Evolutionary conservation across 768 basidiomycete species (phyloP), one percentile per base, ranked within the genome.

Genomic region (Tremella yokohamensis): DNA sequence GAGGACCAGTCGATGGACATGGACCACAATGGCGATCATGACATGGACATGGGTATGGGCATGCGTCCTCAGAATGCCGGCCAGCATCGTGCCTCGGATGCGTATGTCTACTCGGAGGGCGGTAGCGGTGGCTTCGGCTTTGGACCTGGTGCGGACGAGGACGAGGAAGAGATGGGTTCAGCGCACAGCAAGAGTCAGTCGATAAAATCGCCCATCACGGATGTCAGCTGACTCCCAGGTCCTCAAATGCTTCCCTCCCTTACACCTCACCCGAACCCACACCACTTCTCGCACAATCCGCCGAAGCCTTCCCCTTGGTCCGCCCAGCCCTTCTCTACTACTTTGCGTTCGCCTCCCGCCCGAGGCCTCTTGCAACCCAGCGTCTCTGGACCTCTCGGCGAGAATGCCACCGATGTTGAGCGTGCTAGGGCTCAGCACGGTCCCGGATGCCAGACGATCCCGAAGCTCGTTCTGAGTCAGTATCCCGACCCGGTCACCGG

Each of bases 111-210:
- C 48, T 62, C 54, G 1, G 52, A 51, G 4, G 44, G 53, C 4
- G 70, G 70, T 1, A 63, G 54, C 48, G 70, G 70, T 1, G 70
- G 70, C 3, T 69, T 72, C 34, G 65, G 68, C 1, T 72, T 72
- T 34, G 70, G 70, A 9, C 70, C 70, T 22, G 70, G 70, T 2
- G 65, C 68, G 0, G 68, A 69, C 52, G 70, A 72, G 51, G 70
- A 72, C 56, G 68, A 65, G 47, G 58, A 64, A 19, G 62, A 63
- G 45, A 50, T 49, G 61, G 59, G 56, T 13, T 25, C 18, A 2
- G 26, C 34, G 34, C 13, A 34, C 37, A 18, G 18, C 26, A 52
- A 37, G 20, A 52, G 52, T 37, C 49, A 56, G 50, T 25, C 19
- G 25, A 19, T 52, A 18, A 11, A 45, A 12, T 53, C 26, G 15